Base-by-base conservation (phyloP, 805 yeast genomes). In the Kurtzmaniella fragi region DNA sequence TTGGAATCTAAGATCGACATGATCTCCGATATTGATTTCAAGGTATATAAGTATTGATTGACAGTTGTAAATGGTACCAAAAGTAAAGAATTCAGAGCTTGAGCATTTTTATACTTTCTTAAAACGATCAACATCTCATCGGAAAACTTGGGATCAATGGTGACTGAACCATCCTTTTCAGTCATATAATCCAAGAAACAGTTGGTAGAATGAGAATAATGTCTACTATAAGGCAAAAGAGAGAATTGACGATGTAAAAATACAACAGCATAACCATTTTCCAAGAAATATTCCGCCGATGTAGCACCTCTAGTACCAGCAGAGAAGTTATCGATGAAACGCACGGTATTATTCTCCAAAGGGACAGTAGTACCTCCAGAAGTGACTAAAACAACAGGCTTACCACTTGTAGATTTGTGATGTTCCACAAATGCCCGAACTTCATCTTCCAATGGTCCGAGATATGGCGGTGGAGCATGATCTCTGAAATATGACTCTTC, bases 341-440 rank as follows among this genome's bases (percentile, higher is more conserved):
- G 67, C 5, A 93, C 99, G 0, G 99, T 93, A 56, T 93, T 93
- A 61, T 89, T 90, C 54, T 93, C 99, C 47, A 93, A 67, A 0
- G 99, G 99, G 0, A 93, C 99, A 0, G 97, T 91, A 1, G 99
- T 93, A 16, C 99, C 99, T 17, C 99, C 99, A 7, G 91, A 80
- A 0, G 99, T 93, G 3, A 91, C 95, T 33, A 91, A 64, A 0
- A 80, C 98, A 11, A 91, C 75, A 35, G 72, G 77, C 38, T 71
- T 67, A 3, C 67, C 62, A 3, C 71, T 53, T 28, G 56, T 48
- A 11, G 57, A 46, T 17, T 36, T 29, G 52, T 88, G 95, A 42
- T 51, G 62, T 16, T 71, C 59, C 33, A 90, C 73, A 57, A 91
- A 91, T 1, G 71, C 72, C 8, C 64, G 56, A 7, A 85, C 79